Evolutionary conservation across 768 basidiomycete species (phyloP).

Genomic region (Xanthoconium stramineum): DNA sequence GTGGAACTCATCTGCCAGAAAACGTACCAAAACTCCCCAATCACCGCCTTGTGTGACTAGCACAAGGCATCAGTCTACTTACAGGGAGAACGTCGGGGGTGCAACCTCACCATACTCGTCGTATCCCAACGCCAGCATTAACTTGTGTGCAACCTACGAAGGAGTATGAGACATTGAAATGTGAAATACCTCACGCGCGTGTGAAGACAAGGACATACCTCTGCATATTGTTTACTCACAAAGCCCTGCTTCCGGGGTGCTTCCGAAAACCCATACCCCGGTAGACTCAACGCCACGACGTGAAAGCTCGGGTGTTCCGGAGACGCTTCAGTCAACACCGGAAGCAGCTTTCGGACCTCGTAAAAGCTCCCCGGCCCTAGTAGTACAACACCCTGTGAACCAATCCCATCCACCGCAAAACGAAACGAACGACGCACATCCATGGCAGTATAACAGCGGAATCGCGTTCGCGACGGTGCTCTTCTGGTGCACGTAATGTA

Average conservation of each 20-base stretch:
- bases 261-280: slow-evolving; percentile 61
- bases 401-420: background rate
- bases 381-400: background rate
- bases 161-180: background rate
- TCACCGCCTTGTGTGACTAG: slow-evolving; percentile 50
- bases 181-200: too few species aligned
- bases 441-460: slow-evolving; percentile 60
- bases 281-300: slow-evolving; percentile 43
- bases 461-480: slow-evolving; percentile 46
- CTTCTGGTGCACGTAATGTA: slow-evolving; percentile 59
- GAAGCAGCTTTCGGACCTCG: slow-evolving; percentile 32
- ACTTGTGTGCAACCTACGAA: slow-evolving; percentile 37
- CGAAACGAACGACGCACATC: slow-evolving; percentile 37
- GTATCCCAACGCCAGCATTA: slow-evolving; percentile 50
- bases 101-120: slow-evolving; percentile 40
- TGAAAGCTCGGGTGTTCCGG: slow-evolving; percentile 37
- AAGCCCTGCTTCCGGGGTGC: slow-evolving; percentile 49
- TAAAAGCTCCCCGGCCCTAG: slow-evolving; percentile 54
- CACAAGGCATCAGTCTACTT: background rate
- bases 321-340: background rate
- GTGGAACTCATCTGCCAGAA: background rate
- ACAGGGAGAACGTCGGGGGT: background rate
- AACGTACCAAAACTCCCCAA: slow-evolving; percentile 40
- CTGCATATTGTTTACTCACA: slow-evolving; percentile 45
- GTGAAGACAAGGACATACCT: slow-evolving; percentile 33